Evolutionary conservation across 495 filamentous ascomycete species (phyloP).

Genomic region (Aspergillus heteromorphus): DNA sequence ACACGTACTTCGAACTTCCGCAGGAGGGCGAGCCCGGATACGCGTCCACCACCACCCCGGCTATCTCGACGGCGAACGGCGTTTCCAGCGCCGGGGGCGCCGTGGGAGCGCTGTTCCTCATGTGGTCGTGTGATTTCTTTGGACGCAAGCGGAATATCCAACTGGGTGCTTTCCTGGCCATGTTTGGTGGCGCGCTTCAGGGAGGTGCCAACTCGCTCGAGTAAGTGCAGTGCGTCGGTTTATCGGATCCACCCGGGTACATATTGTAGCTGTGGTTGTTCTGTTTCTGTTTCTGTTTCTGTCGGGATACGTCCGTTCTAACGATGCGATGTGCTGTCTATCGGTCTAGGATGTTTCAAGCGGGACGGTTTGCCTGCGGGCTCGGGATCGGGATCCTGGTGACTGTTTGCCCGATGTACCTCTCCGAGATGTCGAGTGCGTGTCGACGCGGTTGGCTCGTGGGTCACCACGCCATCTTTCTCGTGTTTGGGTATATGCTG

Average conservation of each 20-base stretch:
- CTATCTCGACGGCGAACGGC: slow-evolving; percentile 46
- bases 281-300: no score
- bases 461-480: slow-evolving; percentile 34
- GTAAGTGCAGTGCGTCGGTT: no score
- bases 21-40: slow-evolving; percentile 36
- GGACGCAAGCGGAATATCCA: slow-evolving; percentile 42
- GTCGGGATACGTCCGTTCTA: no score
- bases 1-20: slow-evolving; percentile 40
- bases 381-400: slow-evolving; percentile 44
- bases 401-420: slow-evolving; percentile 43
- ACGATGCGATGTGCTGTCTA: no score
- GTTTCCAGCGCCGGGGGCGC: slow-evolving; percentile 43
- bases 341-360: slow-evolving; percentile 38
- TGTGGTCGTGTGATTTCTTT: slow-evolving; percentile 40
- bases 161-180: slow-evolving; percentile 35
- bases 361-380: slow-evolving; percentile 42
- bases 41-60: slow-evolving; percentile 37
- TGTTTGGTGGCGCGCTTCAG: slow-evolving; percentile 43
- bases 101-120: slow-evolving; percentile 37
- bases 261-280: no score
- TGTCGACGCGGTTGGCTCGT: slow-evolving; percentile 34
- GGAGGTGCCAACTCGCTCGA: slow-evolving; percentile 36
- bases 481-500: slow-evolving; percentile 41
- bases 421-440: slow-evolving; percentile 33
- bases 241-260: no score